Percentiles rank a stretch among this genome's conserved stretches.
Evolutionary conservation across 148 eudicot genomes (phyloP).

Genomic region (Rhododendron kiyosumense): DNA sequence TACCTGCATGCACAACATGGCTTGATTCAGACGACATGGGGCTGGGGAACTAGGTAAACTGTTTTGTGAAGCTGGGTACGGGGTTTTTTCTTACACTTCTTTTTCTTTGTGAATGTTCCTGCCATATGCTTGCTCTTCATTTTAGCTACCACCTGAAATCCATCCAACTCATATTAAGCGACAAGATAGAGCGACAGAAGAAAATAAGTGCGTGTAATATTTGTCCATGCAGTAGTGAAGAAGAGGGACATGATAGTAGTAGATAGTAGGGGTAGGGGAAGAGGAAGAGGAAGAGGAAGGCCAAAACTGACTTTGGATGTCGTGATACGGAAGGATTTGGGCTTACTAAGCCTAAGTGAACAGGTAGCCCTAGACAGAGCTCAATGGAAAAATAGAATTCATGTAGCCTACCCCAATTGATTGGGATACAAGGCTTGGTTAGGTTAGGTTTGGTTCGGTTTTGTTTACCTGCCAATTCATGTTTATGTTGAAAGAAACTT

Average conservation of each 20-base stretch:
- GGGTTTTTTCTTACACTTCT: conserved; percentile 59
- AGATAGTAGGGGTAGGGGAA: no score
- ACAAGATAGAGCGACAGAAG: not conserved
- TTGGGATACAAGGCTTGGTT: not conserved
- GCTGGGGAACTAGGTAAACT: not conserved
- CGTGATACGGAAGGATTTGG: no score
- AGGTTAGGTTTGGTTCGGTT: no score
- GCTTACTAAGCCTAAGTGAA: no score
- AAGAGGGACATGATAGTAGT: no score
- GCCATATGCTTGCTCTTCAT: conserved; percentile 91
- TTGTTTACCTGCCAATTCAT: conserved; percentile 65
- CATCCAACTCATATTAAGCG: not conserved
- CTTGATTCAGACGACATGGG: conserved; percentile 11
- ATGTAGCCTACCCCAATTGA: no score
- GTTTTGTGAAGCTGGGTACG: not conserved
- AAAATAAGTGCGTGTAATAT: not conserved
- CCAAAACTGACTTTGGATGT: no score
- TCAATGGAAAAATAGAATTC: no score
- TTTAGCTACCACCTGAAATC: conserved; percentile 68
- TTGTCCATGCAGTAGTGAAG: no score
- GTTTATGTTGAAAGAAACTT: conserved; percentile 71
- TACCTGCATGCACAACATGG: conserved; percentile 40
- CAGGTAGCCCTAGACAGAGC: no score
- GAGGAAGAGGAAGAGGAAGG: no score
- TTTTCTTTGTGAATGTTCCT: conserved; percentile 95